These are phyloP conservation scores for Ophiorrhiza pumila DNA, from an alignment of 257 asterid genomes.

Conservation along the genomic window DNA sequence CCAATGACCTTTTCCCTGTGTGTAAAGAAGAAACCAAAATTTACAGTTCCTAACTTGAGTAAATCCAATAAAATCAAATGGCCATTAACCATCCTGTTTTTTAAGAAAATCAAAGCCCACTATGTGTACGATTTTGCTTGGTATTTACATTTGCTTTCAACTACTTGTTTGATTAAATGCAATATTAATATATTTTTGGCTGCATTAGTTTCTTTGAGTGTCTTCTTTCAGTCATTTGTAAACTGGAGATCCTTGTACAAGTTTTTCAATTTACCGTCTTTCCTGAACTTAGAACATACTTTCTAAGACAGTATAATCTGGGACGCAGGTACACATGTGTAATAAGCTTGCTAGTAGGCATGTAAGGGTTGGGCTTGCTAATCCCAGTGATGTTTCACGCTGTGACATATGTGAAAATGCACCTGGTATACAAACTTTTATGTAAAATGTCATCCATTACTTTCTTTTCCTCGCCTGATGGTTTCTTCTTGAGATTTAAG, in stretches of 20 bases:
- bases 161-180: neutral
- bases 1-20: neutral
- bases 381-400: slow-evolving; percentile 66
- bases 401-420: slow-evolving; percentile 96
- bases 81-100: neutral
- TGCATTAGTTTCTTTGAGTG: neutral
- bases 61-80: neutral
- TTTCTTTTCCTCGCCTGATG: neutral
- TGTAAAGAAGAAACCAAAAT: neutral
- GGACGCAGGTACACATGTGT: slow-evolving; percentile 82
- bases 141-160: neutral
- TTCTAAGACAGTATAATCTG: slow-evolving; percentile 11
- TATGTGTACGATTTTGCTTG: neutral
- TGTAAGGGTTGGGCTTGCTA: slow-evolving; percentile 88
- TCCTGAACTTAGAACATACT: neutral
- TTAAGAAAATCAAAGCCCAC: neutral
- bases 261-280: neutral
- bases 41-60: neutral
- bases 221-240: neutral
- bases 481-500: neutral
- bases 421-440: slow-evolving; percentile 59
- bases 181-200: neutral
- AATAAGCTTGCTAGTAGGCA: slow-evolving; percentile 96
- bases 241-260: neutral
- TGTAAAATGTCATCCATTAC: too few species aligned